Evolutionary conservation across 805 yeast species (phyloP).

Genomic region (Candida takata): DNA sequence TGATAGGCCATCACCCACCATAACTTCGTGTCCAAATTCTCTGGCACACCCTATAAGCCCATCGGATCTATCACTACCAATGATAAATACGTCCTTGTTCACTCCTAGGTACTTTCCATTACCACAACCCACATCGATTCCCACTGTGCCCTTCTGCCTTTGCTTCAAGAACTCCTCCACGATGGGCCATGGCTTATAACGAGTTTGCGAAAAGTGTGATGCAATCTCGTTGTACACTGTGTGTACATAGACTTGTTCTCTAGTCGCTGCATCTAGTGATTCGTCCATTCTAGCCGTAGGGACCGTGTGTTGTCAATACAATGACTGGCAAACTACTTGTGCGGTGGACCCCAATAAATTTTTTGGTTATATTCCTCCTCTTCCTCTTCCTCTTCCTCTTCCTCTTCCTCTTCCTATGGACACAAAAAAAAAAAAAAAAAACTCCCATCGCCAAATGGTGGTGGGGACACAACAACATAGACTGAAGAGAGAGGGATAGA

Average conservation of each 20-base stretch:
- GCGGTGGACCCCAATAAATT: no score
- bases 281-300: no score
- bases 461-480: no score
- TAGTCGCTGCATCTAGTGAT: conserved; percentile 37
- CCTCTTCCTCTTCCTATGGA: no score
- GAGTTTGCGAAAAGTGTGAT: conserved; percentile 82
- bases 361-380: no score
- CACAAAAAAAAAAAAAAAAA: no score
- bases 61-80: conserved; percentile 71
- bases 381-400: no score
- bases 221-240: conserved; percentile 93
- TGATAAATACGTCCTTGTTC: conserved; percentile 57
- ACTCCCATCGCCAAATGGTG: no score
- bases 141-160: conserved; percentile 52
- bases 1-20: conserved; percentile 75
- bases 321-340: no score
- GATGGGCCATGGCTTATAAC: conserved; percentile 97
- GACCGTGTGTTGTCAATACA: no score
- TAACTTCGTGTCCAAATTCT: conserved; percentile 42
- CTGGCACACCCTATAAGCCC: conserved; percentile 63
- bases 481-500: no score
- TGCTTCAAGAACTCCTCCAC: conserved; percentile 62
- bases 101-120: conserved; percentile 86
- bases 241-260: conserved; percentile 79
- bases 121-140: conserved; percentile 95